Evolutionary conservation across 345 rosid genomes (phyloP).

Genomic region (Salix viminalis): DNA sequence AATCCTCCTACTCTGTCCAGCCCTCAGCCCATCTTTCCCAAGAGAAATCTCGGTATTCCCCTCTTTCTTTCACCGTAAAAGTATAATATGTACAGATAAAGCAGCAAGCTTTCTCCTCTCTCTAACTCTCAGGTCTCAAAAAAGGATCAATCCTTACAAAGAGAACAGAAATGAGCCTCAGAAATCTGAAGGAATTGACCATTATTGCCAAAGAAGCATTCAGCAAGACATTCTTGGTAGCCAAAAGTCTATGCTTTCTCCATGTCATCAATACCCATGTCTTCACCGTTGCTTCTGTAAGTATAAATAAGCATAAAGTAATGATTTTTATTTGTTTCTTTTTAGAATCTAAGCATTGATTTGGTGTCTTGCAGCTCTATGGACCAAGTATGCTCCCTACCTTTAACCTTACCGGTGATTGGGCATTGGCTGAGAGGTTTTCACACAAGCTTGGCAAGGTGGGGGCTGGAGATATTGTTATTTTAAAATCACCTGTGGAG

Average conservation of each 20-base stretch:
- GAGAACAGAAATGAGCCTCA: not conserved
- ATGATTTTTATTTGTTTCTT: not conserved
- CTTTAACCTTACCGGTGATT: slow-evolving; percentile 41
- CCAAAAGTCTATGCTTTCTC: slow-evolving; percentile 40
- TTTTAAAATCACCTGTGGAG: slow-evolving; percentile 49
- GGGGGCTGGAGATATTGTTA: slow-evolving; percentile 58
- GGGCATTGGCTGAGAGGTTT: slow-evolving; percentile 52
- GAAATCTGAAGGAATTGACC: slow-evolving; percentile 6
- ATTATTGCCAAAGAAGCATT: slow-evolving; percentile 22
- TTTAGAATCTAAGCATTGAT: not conserved
- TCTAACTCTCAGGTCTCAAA: not conserved
- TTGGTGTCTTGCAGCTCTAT: slow-evolving; percentile 27
- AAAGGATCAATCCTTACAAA: not conserved
- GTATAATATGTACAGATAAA: too few species aligned
- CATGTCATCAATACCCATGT: slow-evolving; percentile 44
- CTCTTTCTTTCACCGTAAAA: not conserved
- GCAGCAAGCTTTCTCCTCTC: not conserved
- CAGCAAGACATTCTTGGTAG: slow-evolving; percentile 6
- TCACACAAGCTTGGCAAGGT: slow-evolving; percentile 42
- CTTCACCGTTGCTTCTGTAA: slow-evolving; percentile 39
- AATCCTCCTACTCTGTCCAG: not conserved
- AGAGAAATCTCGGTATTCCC: not conserved
- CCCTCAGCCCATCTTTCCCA: not conserved
- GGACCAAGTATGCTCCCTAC: slow-evolving; percentile 89
- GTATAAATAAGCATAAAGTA: not conserved